Evolutionary conservation across 352 stramenopile genomes (phyloP), one percentile per base, ranked within the genome.

Genomic region (Detonula confervacea): DNA sequence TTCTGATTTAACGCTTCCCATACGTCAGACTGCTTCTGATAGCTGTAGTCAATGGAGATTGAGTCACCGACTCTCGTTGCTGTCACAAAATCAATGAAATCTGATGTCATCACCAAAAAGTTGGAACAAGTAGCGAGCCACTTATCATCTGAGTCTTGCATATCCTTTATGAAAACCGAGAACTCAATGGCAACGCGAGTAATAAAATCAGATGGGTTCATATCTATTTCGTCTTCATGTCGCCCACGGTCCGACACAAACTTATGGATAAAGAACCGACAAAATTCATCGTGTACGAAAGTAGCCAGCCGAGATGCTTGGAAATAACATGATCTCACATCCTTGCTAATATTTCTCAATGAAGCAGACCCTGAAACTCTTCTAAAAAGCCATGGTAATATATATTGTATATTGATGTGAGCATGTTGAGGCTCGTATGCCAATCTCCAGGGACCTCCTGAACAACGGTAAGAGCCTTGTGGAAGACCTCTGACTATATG

Each of bases 401-500:
- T 2, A 51, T 4, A 16, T 71, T 71, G 24, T 51, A 71, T 1
- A 71, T 60, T 0, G 62, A 71, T 46, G 59, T 44, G 0, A 61
- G 16, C 46, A 33, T 46, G n/a, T 30, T 51, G 12, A 65, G 20
- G 30, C 37, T 35, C 14, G 25, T 22, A 44, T 62, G 54, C 25
- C 54, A 62, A 62, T 62, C 54, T 3, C 54, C 54, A 4, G 27
- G 56, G 1, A 65, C 5, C 8, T 52, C 37, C 29, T 35, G 25
- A n/a, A 71, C 47, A 14, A 3, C 0, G 1, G 44, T 60, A 16
- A 71, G 30, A 2, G 62, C 62, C n/a, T 49, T 16, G 0, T 61
- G n/a, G 29, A 71, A 71, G 1, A 71, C 35, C n/a, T 71, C 62
- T 22, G 61, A 14, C 30, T 70, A 46, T 0, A 70, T 24, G 47